Evolutionary conservation across 1,284 basidiomycete species (phyloP), one percentile per base, ranked within the genome.

Genomic region (Papiliotrema laurentii): DNA sequence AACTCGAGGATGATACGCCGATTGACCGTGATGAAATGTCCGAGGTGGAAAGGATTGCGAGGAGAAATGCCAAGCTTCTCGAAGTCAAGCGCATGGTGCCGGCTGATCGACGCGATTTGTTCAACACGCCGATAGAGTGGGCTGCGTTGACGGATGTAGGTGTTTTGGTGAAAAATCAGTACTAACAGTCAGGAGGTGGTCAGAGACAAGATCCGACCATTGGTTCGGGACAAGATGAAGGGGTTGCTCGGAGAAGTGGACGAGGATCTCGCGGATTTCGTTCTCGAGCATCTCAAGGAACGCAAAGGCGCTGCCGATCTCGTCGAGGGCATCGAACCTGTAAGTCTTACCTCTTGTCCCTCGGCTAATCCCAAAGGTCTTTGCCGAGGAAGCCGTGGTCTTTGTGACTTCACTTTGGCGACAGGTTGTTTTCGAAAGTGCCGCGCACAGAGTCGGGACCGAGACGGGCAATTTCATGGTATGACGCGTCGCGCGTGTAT

Each of bases 261-360:
- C 42, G 60, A 67, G 53, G 90, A 94, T 50, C 78, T 93, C 45
- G 83, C 89, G 43, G 86, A 92, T 80, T 93, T 90, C 64, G 87
- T 87, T 11, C 75, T 91, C 16, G 89, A 92, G 66, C 88, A 92
- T 69, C 73, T 93, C 41, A 85, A 87, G 64, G 87, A 89, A 54
- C 85, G 86, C 64, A 92, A 90, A 64, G 77, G 80, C 14, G 86
- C 89, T 0, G 78, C 79, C 47, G 89, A 88, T 60, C 78, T 93
- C 0, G 80, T 89, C 9, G 89, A 92, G 60, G 89, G 87, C 14
- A 75, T 94, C 28, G 87, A 88, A 73, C 85, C 87, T 53, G 90
- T 92, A 75, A 65, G 88, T 80, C n/a, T 6, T 13, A 6, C 47
- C n/a, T n/a, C n/a, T n/a, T n/a, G n/a, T n/a, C n/a, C n/a, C n/a